phyloP scores from a whole-genome alignment of 1,284 basidiomycete genomes.

The Ustilago xerochloae region DNA sequence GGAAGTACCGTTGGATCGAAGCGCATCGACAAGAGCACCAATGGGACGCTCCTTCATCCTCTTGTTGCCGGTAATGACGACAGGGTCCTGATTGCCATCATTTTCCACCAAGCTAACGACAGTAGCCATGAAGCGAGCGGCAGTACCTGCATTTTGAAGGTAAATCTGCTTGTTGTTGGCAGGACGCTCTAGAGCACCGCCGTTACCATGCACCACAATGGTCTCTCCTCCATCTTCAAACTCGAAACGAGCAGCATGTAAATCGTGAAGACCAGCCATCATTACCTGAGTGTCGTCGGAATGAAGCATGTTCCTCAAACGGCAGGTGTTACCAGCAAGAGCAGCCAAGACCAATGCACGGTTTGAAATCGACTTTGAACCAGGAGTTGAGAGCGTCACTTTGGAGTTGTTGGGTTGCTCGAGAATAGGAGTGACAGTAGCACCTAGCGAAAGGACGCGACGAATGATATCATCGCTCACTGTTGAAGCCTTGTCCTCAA shows the following conservation, averaged over 20 bases:
- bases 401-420: conserved; percentile 44
- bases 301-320: conserved; percentile 88
- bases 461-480: conserved; percentile 72
- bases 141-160: conserved; percentile 96
- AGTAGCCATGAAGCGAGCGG: conserved; percentile 95
- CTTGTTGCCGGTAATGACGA: conserved; percentile 91
- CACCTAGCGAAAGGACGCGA: conserved; percentile 75
- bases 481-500: conserved; percentile 88
- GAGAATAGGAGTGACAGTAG: conserved; percentile 48
- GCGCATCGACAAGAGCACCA: conserved; percentile 92
- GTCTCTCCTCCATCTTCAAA: conserved; percentile 97
- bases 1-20: conserved; percentile 81
- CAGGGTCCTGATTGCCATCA: conserved; percentile 36
- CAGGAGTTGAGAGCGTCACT: conserved; percentile 89
- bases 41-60: conserved; percentile 97
- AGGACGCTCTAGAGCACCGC: conserved; percentile 75
- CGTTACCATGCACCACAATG: conserved; percentile 88
- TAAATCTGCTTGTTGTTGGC: conserved; percentile 83
- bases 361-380: conserved; percentile 97
- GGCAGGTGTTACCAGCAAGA: conserved; percentile 86
- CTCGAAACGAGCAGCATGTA: conserved; percentile 82
- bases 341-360: conserved; percentile 93
- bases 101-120: conserved; percentile 80
- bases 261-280: conserved; percentile 87
- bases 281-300: conserved; percentile 99